Evolutionary conservation across 1,284 basidiomycete genomes (phyloP).

Genomic region (Marasmius fiardii): DNA sequence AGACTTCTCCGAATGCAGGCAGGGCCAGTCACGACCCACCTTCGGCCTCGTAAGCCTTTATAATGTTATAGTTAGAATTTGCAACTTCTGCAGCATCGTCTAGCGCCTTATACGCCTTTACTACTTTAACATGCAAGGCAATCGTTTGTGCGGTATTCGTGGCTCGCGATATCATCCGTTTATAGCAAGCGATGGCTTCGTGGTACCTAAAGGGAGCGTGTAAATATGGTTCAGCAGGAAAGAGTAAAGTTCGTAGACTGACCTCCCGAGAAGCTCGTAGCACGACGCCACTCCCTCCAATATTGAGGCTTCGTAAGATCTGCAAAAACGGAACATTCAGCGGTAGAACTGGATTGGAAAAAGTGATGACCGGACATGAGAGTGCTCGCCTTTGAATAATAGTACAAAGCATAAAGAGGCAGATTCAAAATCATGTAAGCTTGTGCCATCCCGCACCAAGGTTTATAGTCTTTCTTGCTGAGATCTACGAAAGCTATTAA

Average conservation of each 20-base stretch:
- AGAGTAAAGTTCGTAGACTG: background rate
- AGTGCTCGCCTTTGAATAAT: slow-evolving; percentile 11
- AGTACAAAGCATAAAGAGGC: slow-evolving; percentile 19
- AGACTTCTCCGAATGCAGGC: background rate
- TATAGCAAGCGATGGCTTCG: background rate
- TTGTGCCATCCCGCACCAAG: slow-evolving; percentile 22
- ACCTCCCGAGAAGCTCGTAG: background rate
- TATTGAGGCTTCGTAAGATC: background rate
- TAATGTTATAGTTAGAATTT: background rate
- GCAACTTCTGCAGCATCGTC: background rate
- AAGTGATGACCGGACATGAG: slow-evolving; percentile 4
- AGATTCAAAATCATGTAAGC: slow-evolving; percentile 18
- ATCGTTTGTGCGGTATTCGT: background rate
- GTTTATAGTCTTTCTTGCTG: slow-evolving; percentile 21
- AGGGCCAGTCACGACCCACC: background rate
- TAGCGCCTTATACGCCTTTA: background rate
- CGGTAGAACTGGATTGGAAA: background rate
- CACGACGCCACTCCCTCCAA: background rate
- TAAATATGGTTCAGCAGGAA: background rate
- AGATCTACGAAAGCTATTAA: slow-evolving; percentile 13
- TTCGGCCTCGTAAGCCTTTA: background rate
- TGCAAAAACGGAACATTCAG: background rate
- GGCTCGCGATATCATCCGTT: background rate
- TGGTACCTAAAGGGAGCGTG: background rate
- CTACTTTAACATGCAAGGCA: background rate